Evolutionary conservation across 2,329 filamentous ascomycete species (phyloP).

Genomic region (Pestalotiopsis sp.): DNA sequence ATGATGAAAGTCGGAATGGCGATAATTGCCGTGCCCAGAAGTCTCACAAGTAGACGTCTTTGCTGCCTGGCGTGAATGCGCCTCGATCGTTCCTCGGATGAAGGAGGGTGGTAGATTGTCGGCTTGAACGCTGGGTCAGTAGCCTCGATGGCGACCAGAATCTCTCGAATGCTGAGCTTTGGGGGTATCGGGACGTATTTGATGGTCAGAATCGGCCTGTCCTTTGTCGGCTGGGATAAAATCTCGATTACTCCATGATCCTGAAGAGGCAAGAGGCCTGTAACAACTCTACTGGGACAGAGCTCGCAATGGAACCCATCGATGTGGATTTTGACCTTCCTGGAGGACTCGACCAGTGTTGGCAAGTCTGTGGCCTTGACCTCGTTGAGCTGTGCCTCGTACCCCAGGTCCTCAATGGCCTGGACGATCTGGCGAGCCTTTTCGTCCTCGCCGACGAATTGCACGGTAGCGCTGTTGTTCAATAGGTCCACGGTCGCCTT

Average conservation of each 20-base stretch:
- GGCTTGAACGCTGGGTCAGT: slow-evolving; percentile 68
- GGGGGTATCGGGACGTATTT: slow-evolving; percentile 68
- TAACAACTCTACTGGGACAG: slow-evolving; percentile 63
- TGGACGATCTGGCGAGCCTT: slow-evolving; percentile 52
- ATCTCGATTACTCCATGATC: slow-evolving; percentile 53
- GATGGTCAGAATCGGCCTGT: slow-evolving; percentile 69
- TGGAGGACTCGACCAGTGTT: slow-evolving; percentile 24
- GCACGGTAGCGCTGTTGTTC: slow-evolving; percentile 65
- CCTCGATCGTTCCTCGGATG: slow-evolving; percentile 79
- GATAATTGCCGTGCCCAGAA: slow-evolving; percentile 67
- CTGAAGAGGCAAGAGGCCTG: slow-evolving; percentile 55
- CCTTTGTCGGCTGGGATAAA: slow-evolving; percentile 54
- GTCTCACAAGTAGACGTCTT: slow-evolving; percentile 67
- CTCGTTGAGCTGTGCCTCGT: slow-evolving; percentile 61
- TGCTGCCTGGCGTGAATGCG: slow-evolving; percentile 72
- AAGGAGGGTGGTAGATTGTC: slow-evolving; percentile 77
- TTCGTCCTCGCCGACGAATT: slow-evolving; percentile 48
- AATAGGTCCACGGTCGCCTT: slow-evolving; percentile 65
- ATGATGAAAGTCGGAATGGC: slow-evolving; percentile 85
- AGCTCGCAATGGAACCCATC: slow-evolving; percentile 76
- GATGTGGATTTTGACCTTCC: slow-evolving; percentile 66
- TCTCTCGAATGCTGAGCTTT: slow-evolving; percentile 72
- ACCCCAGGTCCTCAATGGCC: slow-evolving; percentile 64
- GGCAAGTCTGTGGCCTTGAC: slow-evolving; percentile 39
- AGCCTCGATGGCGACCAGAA: slow-evolving; percentile 67